Evolutionary conservation across 75 land plant species (phyloP), one percentile per base, ranked within the genome.

Genomic region (Pinus tabuliformis): DNA sequence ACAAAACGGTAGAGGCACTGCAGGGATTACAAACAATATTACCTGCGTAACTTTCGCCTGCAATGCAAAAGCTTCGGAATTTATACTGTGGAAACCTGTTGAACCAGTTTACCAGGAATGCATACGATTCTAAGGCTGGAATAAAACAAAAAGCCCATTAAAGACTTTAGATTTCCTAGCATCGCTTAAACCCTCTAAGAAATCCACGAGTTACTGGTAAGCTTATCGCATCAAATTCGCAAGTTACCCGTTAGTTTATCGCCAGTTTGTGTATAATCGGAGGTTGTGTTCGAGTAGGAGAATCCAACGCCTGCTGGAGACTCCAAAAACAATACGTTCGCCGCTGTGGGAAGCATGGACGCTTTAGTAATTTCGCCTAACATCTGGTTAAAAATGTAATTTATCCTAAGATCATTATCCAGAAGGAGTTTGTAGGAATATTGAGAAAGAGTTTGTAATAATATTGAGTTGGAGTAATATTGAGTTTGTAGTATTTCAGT

Each of bases 1-100:
- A 37, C 39, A 37, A 37, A 37, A 37, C 39, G 39, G 39, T 37
- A 3, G 3, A 37, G 4, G 39, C 39, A 37, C 5, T 5, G 3
- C 2, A 49, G 52, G 9, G 7, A 49, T 49, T 49, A 2, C 52
- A 49, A 9, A 49, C 9, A 11, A 49, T 0, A 49, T 9, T 71
- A 90, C 95, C 95, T 84, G 87, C 95, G 77, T 90, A 93, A 76
- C 96, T 93, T 75, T 91, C 93, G 14, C 96, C 96, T 45, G 90
- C 73, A 3, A 93, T 91, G 83, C 84, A 91, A 75, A 91, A 90
- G 18, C 85, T 89, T 68, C 84, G 85, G 63, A 77, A 70, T 33
- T 86, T 87, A 62, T 66, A 91, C 62, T 91, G 83, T 59, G 96
- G 91, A 74, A 87, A 93, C 56, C 85, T 81, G 68, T 81, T 56